Evolutionary conservation across 768 basidiomycete species (phyloP), one percentile per base, ranked within the genome.

Genomic region (Phylloporus sp.): DNA sequence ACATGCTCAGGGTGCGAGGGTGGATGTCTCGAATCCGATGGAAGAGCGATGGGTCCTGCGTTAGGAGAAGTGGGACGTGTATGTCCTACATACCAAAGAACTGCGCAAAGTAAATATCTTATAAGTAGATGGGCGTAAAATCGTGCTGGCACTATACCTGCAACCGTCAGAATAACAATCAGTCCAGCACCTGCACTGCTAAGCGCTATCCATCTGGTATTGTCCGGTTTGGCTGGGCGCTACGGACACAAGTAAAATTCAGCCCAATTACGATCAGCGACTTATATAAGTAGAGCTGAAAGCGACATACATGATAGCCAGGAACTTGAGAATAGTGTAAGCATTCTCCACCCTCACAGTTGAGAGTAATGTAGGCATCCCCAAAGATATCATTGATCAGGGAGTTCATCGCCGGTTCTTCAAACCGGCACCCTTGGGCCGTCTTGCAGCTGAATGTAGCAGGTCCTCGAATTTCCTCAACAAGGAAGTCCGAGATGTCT

Each of bases 351-450:
- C 90, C 85, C 1, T 87, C 73, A 59, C 97, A 98, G 31, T 83
- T 68, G 46, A 98, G 76, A 3, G 91, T 88, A 63, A 99, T 99
- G 63, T 84, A 89, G 2, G 74, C 76, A 66, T 99, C 97, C 2
- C 91, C 97, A 58, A 99, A 98, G 59, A 99, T 85, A 55, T 87
- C 85, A 63, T 87, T 82, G 70, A 99, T 98, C 47, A 99, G 80
- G 28, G 85, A 77, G 62, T 99, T 97, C 97, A 99, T 98, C 0
- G 89, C 93, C 0, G 92, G 91, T 61, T 99, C 97, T 66, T 95
- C 88, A 61, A 99, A 99, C 54, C 77, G 81, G 71, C 95, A 97
- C 8, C 85, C 89, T 42, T 76, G 68, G 15, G 84, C 86, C 2
- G 77, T 67, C 50, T 65, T 76, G 73, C 95, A 95, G 56, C 78